Evolutionary conservation across 2,329 filamentous ascomycete species (phyloP).

Genomic region (Fusarium pininemorale): DNA sequence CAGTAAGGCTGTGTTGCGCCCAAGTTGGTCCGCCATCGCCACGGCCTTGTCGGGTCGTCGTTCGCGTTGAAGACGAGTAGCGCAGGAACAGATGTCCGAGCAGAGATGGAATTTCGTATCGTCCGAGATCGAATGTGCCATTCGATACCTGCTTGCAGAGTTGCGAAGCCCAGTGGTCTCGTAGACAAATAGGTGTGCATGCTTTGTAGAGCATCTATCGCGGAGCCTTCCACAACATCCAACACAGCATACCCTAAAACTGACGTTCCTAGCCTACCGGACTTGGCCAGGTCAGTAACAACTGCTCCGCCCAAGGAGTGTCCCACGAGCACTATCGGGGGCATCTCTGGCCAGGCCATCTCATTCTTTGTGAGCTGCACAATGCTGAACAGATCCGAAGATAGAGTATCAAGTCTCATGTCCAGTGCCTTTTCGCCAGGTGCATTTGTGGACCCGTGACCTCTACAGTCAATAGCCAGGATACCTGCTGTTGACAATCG

Average conservation of each 20-base stretch:
- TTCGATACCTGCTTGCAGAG: slow-evolving; percentile 81
- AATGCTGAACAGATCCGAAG: slow-evolving; percentile 75
- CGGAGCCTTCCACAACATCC: slow-evolving; percentile 95
- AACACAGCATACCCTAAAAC: slow-evolving; percentile 89
- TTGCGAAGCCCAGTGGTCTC: slow-evolving; percentile 81
- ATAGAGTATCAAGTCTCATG: slow-evolving; percentile 76
- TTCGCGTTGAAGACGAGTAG: slow-evolving; percentile 67
- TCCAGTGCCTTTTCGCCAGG: slow-evolving; percentile 59
- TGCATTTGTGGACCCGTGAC: slow-evolving; percentile 79
- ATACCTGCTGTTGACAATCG: slow-evolving; percentile 82
- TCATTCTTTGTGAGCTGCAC: slow-evolving; percentile 71
- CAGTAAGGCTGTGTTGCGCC: slow-evolving; percentile 87
- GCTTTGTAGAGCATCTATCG: slow-evolving; percentile 91
- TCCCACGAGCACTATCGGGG: slow-evolving; percentile 83
- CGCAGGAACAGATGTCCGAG: slow-evolving; percentile 85
- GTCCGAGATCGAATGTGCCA: slow-evolving; percentile 94
- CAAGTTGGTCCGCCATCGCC: slow-evolving; percentile 89
- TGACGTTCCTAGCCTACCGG: slow-evolving; percentile 69
- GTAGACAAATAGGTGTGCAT: slow-evolving; percentile 93
- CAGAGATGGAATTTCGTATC: slow-evolving; percentile 83
- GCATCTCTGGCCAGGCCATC: slow-evolving; percentile 78
- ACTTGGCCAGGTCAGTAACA: slow-evolving; percentile 81
- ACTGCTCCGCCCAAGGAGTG: slow-evolving; percentile 95
- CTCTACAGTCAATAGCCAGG: slow-evolving; percentile 84
- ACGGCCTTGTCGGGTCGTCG: slow-evolving; percentile 57